Base-by-base conservation (phyloP, 768 basidiomycete genomes). In the Trametes coccinea region DNA sequence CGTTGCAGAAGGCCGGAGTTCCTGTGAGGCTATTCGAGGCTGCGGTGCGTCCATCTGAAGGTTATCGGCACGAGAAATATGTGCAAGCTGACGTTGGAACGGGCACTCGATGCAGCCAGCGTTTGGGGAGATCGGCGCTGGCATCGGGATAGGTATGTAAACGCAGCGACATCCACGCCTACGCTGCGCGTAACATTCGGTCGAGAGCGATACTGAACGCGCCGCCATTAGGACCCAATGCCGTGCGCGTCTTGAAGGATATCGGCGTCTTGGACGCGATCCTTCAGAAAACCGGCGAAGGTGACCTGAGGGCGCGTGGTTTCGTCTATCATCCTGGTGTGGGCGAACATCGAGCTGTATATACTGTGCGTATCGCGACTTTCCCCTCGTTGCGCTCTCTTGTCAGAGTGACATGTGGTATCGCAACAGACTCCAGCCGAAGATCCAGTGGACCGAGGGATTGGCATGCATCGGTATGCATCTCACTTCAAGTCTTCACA, bases 41-140 rank as follows among this genome's bases (percentile, higher is more conserved):
- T 50, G 79, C 82, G 47, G 82, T 82, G 66, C 37, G 71, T 67
- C 17, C 6, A 13, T 33, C 1, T 39, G 6, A 4, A 40, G 3
- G 11, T 34, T 41, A 50, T 31, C 22, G 22, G 22, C 22, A 1
- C 22, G 1, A 22, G 22, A 22, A 1, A 22, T 22, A 22, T 22
- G 22, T 22, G 22, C 22, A 22, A 1, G 22, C 22, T 22, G 22
- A 22, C 22, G 22, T 22, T 1, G 22, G 43, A 33, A 13, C 17
- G 9, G 16, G 17, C 33, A 39, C 16, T 10, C 56, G 0, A 2
- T 9, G 14, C 65, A 83, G 83, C 65, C 77, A 16, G 73, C 75
- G 53, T 84, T 82, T 59, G 78, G 75, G 29, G 82, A 84, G 68
- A 76, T 83, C 40, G 83, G 84, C 11, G 82, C 83, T 22, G 83